phyloP scores from a whole-genome alignment of 129 eudicot genomes.

The Centella asiatica region DNA sequence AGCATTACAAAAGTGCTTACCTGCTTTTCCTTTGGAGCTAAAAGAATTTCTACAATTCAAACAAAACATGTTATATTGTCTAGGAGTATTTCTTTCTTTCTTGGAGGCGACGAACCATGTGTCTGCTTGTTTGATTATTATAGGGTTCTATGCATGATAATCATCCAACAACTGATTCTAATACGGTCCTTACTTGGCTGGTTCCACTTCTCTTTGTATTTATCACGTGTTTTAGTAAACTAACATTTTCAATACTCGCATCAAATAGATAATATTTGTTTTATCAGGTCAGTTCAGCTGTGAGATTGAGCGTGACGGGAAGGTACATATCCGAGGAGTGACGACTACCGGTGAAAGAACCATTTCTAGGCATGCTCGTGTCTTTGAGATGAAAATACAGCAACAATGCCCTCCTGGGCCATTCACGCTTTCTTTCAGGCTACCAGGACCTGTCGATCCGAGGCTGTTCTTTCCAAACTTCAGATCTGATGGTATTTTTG shows the following conservation, averaged over 20 bases:
- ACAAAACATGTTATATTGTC: too few relatives aligned
- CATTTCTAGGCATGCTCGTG: constrained; percentile 50
- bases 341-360: constrained; percentile 63
- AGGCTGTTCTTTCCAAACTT: constrained; percentile 61
- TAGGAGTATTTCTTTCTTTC: too few relatives aligned
- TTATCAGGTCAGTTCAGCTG: constrained; percentile 74
- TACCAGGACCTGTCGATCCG: constrained; percentile 92
- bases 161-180: neutral
- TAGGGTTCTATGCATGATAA: neutral
- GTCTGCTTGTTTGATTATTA: too few relatives aligned
- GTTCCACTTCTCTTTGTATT: neutral
- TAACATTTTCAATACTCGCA: too few relatives aligned
- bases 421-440: constrained; percentile 53
- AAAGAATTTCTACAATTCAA: too few relatives aligned
- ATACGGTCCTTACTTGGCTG: neutral
- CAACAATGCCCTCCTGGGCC: constrained; percentile 81
- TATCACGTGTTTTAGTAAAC: neutral
- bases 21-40: too few relatives aligned
- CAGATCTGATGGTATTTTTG: constrained; percentile 77
- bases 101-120: too few relatives aligned
- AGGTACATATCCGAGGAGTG: constrained; percentile 56
- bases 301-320: constrained; percentile 63
- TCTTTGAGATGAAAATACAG: constrained; percentile 62
- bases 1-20: too few relatives aligned
- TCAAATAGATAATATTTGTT: neutral